Conservation (phyloP, 352 stramenopile species). For the Pythium scleroteichum region DNA sequence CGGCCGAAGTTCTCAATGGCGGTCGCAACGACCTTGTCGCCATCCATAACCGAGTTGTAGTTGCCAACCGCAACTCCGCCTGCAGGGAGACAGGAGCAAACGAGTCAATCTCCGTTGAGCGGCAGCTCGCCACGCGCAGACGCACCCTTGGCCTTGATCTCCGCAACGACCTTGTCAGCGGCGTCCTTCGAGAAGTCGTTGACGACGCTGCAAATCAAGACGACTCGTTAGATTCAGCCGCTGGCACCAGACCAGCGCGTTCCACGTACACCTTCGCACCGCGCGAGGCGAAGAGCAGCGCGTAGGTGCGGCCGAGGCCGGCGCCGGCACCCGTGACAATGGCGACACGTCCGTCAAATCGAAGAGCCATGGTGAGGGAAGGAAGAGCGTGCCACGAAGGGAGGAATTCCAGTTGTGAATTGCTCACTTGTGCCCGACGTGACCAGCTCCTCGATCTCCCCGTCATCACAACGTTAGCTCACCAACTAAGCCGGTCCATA, state of each 20-base stretch:
- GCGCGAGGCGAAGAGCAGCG: conserved; percentile 66
- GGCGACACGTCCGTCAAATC: conserved; percentile 75
- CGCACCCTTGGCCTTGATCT: conserved; percentile 68
- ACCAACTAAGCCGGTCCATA: background rate
- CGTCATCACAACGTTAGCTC: conserved; percentile 1
- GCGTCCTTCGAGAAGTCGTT: conserved; percentile 72
- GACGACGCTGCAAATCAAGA: conserved; percentile 47
- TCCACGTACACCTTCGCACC: conserved; percentile 81
- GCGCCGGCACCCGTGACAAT: conserved; percentile 77
- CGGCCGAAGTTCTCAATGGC: conserved; percentile 70
- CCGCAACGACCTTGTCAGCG: conserved; percentile 70
- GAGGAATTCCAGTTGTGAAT: conserved; percentile 21
- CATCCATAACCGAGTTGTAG: conserved; percentile 87
- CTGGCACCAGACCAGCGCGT: background rate
- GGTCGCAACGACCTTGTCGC: conserved; percentile 77
- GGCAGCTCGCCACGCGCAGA: conserved; percentile 17
- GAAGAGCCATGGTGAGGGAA: conserved; percentile 40
- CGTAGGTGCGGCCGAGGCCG: conserved; percentile 77
- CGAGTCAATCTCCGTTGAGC: background rate
- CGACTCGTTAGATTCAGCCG: background rate
- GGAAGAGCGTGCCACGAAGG: conserved; percentile 6
- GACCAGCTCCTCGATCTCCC: conserved; percentile 7
- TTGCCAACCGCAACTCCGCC: conserved; percentile 73
- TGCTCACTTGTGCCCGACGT: conserved; percentile 2
- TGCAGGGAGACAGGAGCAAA: background rate